Base-by-base conservation (phyloP, 2,329 filamentous ascomycete genomes). In the Colletotrichum sansevieriae region DNA sequence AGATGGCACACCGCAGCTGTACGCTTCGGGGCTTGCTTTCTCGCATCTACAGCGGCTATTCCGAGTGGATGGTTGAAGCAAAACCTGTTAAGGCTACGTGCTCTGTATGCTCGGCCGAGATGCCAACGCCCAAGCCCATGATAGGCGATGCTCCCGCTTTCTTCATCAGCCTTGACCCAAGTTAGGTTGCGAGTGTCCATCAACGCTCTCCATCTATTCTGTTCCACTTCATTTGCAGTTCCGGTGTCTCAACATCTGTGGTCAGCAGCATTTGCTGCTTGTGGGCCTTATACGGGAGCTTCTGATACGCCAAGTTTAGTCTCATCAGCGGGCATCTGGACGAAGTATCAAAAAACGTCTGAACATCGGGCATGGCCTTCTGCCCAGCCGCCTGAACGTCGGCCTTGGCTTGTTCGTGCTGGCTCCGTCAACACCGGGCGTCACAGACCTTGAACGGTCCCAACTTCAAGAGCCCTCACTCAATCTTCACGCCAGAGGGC, bases 131-230 rank as follows among this genome's bases (percentile, higher is more conserved):
- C 46, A n/a, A 18, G 46, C 29, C 20, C 22, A 20, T 12, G 46
- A 8, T 55, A 49, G 63, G 63, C 25, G 33, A 29, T 56, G 35
- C 25, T 43, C 57, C 13, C 29, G 37, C 12, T 43, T 65, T 68
- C 25, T 61, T 66, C 49, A 51, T 69, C 66, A 57, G 66, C 66
- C 62, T 61, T 66, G 60, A 46, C 55, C 29, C 18, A 51, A 37
- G 37, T 39, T 46, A 15, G 13, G 6, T 43, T 37, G 49, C 61
- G 20, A n/a, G 15, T 51, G 39, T 61, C 37, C 35, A 10, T 41
- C 61, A 59, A 58, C 46, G 22, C 44, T 58, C 44, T 8, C 20
- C 49, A 33, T 51, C 56, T 47, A 35, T 44, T 60, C 47, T 33
- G n/a, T 41, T 44, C 37, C 43, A 20, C 33, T 52, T 58, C 51